Evolutionary conservation across 1,284 basidiomycete genomes (phyloP), one percentile per base, ranked within the genome.

Genomic region (Vanrija sp.): DNA sequence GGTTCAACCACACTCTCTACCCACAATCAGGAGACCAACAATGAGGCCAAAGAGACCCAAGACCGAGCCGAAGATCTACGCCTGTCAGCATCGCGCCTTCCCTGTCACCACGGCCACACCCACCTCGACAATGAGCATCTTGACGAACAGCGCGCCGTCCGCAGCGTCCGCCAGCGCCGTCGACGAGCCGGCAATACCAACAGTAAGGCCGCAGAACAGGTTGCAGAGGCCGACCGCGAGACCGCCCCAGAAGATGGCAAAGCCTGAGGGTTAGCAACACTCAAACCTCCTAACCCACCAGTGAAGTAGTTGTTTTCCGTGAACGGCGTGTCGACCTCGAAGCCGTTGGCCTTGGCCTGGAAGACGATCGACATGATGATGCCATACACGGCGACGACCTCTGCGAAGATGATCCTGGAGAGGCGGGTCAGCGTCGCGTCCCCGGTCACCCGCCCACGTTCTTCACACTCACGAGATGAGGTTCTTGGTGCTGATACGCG

Each of bases 331-430:
- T 86, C 84, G 12, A 83, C 78, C 1, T 89, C 80, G 31, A 14
- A 12, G 14, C 79, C 75, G 20, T 64, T 71, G 51, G 95, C 78
- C 73, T 89, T 93, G 20, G 88, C 79, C 4, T 89, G 91, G 76
- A 91, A 96, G 45, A 97, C 89, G 63, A 96, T 97, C 38, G 89
- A 88, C 69, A 93, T 92, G 68, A 94, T 92, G 56, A 78, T 73
- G 50, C 76, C 94, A 76, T 95, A 96, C 69, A 96, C 96, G 57
- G 92, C 93, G 20, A 96, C 91, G 63, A 97, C 95, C 80, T 98
- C 95, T 75, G 95, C 98, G 80, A 98, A 98, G 72, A 98, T 98
- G 79, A 98, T 94, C 61, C 92, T 95, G 65, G 12, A n/a, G n/a
- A n/a, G n/a, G 12, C 14, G 3, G 14, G 41, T 45, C 48, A 47